These are phyloP conservation scores for Cinnamomum chago DNA, from an alignment of 164 flowering plant species.

Conservation along the genomic window DNA sequence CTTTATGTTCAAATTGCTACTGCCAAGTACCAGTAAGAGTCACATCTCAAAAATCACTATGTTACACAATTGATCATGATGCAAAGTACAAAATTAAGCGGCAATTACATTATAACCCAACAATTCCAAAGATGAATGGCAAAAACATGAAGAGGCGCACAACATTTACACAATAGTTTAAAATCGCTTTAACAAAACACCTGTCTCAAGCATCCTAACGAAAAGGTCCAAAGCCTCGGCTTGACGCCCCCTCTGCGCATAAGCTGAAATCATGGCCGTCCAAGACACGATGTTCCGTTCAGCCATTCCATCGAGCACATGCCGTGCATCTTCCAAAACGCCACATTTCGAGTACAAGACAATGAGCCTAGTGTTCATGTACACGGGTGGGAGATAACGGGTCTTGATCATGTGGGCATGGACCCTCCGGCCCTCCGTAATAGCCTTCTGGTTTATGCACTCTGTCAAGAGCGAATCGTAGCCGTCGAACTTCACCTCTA, in stretches of 20 bases:
- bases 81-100: too few relatives aligned
- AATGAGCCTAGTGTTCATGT: slow-evolving; percentile 24
- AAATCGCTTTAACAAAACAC: slow-evolving; percentile 1
- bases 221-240: slow-evolving; percentile 19
- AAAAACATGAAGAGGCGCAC: too few relatives aligned
- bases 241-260: slow-evolving; percentile 13
- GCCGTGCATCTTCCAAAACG: slow-evolving; percentile 19
- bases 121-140: too few relatives aligned
- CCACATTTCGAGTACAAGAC: slow-evolving; percentile 23
- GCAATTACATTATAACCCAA: too few relatives aligned
- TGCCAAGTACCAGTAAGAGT: too few relatives aligned
- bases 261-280: slow-evolving; percentile 28
- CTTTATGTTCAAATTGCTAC: too few relatives aligned
- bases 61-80: too few relatives aligned
- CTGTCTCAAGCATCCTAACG: slow-evolving; percentile 22
- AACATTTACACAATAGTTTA: too few relatives aligned
- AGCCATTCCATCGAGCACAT: slow-evolving; percentile 27
- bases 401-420: slow-evolving; percentile 32
- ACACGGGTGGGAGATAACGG: slow-evolving; percentile 19
- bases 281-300: slow-evolving; percentile 28
- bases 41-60: too few relatives aligned
- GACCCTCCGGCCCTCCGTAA: slow-evolving; percentile 26
- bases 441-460: slow-evolving; percentile 18
- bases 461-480: slow-evolving; percentile 26
- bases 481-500: slow-evolving; percentile 17